Evolutionary conservation across 306 rosid species (phyloP).

Genomic region (Gynostemma pentaphyllum): DNA sequence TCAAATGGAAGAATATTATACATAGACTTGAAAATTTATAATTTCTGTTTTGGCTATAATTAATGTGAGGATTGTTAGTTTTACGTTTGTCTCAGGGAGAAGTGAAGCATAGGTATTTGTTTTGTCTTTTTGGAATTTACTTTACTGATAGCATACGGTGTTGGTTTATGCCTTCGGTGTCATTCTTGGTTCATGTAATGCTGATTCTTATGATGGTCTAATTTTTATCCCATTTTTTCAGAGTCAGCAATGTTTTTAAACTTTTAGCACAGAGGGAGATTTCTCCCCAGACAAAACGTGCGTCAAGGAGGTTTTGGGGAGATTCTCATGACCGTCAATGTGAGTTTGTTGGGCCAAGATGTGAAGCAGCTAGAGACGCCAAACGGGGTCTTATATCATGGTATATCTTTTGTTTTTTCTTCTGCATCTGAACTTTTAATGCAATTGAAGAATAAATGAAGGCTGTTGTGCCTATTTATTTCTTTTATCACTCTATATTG

Average conservation of each 20-base stretch:
- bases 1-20: not conserved
- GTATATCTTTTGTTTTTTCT: constrained; percentile 15
- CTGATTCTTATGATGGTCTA: not conserved
- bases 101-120: not conserved
- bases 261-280: constrained; percentile 41
- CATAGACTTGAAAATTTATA: not conserved
- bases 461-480: not conserved
- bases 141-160: not conserved
- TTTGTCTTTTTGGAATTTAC: not conserved
- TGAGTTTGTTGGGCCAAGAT: constrained; percentile 18
- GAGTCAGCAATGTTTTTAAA: constrained; percentile 33
- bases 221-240: constrained; percentile 10
- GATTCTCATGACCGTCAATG: constrained; percentile 16
- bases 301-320: constrained; percentile 24
- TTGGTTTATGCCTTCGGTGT: not conserved
- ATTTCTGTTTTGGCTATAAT: not conserved
- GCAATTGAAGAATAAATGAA: not conserved
- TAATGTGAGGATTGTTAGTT: not conserved
- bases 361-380: constrained; percentile 29
- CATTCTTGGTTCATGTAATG: not conserved
- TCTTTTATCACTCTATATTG: not conserved
- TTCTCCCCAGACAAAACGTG: constrained; percentile 27
- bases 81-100: not conserved
- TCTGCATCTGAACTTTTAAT: not conserved
- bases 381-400: constrained; percentile 42